These are phyloP conservation scores for Tolypocladium amazonense DNA, from an alignment of 2,329 filamentous ascomycete species.

Conservation along the genomic window DNA sequence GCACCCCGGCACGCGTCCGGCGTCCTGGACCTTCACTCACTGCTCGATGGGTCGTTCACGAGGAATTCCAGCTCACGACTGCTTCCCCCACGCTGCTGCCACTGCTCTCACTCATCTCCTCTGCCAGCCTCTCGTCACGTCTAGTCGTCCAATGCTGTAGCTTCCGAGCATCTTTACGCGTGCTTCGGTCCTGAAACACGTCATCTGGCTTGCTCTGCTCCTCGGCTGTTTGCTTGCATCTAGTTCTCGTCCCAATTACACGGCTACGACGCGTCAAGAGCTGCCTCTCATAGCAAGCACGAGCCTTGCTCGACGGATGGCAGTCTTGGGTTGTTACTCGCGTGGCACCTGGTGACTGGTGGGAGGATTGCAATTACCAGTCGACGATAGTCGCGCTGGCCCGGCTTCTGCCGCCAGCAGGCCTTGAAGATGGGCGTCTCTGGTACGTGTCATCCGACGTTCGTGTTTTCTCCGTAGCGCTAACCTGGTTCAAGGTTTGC, in stretches of 20 bases:
- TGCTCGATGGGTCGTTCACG: neutral
- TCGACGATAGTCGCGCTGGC: neutral
- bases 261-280: neutral
- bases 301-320: neutral
- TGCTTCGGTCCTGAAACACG: neutral
- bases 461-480: neutral
- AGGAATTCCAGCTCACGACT: neutral
- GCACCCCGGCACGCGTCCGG: neutral
- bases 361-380: neutral
- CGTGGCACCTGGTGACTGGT: neutral
- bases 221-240: neutral
- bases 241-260: neutral
- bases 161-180: neutral
- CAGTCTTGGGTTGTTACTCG: neutral
- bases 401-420: neutral
- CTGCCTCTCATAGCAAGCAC: neutral
- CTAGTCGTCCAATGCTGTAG: neutral
- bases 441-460: constrained; percentile 12
- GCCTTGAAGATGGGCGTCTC: constrained; percentile 23
- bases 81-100: neutral
- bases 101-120: neutral
- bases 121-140: neutral
- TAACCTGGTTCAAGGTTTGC: constrained; percentile 50
- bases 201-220: neutral
- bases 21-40: neutral